Evolutionary conservation across 2,329 filamentous ascomycete genomes (phyloP), one percentile per base, ranked within the genome.

Genomic region (Herpotrichia juniperi): DNA sequence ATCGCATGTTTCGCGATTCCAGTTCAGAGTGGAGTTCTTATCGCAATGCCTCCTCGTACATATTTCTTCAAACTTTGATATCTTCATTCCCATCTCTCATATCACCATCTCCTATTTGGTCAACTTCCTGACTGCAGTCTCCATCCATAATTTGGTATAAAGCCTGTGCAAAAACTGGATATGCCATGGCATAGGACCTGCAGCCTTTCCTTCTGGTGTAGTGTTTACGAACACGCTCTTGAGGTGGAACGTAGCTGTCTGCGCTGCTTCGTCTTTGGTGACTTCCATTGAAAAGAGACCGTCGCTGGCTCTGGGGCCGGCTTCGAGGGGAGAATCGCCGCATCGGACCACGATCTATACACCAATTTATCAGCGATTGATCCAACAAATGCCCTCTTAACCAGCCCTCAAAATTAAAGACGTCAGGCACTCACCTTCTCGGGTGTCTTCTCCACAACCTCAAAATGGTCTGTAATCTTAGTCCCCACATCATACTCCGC

Each of bases 121-220:
- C 57, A 75, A 44, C 44, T 72, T 74, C 54, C 72, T 55, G 5
- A 73, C 72, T 28, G 71, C 72, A 16, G 72, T 71, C 59, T 76
- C 73, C 72, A 76, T 74, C 73, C 71, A 75, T 19, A 76, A 56
- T 59, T 75, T 74, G 0, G 71, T 72, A 35, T 75, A 75, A 59
- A 67, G 59, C 34, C 67, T 59, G 55, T 75, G 73, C 37, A 62
- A 51, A 25, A 65, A 57, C 50, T 72, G 64, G 42, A 75, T 66
- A 6, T 47, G 52, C 60, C 56, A 61, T 1, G 73, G 69, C 51
- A 71, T 49, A 17, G 67, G 63, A 42, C 59, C 49, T 1, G 53
- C 32, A 21, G 57, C 53, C 54, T 67, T 67, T 12, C 72, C 73
- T 25, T 73, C 71, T 0, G 66, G 63, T 8, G 70, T 72, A 6